phyloP scores from a whole-genome alignment of 768 basidiomycete genomes.

The Holtermannia corniformis region DNA sequence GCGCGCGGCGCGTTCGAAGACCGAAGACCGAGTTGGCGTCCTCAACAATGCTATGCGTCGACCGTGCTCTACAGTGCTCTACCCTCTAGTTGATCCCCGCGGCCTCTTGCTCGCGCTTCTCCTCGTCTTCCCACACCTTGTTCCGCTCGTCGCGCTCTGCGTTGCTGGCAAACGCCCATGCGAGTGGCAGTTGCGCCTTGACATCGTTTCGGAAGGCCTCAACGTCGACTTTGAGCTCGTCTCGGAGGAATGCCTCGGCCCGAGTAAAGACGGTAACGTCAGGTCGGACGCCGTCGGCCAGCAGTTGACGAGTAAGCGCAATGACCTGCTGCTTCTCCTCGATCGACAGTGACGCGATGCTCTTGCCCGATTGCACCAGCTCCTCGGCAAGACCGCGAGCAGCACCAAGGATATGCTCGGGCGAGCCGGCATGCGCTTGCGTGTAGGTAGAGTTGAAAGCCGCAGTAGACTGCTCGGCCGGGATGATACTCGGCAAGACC shows the following conservation, averaged over 20 bases:
- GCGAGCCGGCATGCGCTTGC: slow-evolving; percentile 51
- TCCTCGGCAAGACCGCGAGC: slow-evolving; percentile 48
- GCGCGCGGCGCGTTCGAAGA: no score
- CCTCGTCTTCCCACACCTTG: neutral
- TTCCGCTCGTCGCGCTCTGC: slow-evolving; percentile 9
- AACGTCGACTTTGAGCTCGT: slow-evolving; percentile 1
- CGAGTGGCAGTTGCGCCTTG: slow-evolving; percentile 11
- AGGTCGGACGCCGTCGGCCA: slow-evolving; percentile 9
- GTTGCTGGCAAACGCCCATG: slow-evolving; percentile 12
- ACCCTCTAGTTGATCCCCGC: neutral
- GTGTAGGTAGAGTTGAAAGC: slow-evolving; percentile 67
- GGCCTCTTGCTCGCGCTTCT: neutral
- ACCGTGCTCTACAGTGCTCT: neutral
- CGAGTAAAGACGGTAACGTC: slow-evolving; percentile 6
- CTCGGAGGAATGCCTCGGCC: slow-evolving; percentile 10
- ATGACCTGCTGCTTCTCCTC: neutral
- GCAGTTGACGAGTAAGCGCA: slow-evolving; percentile 1
- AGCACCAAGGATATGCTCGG: slow-evolving; percentile 53
- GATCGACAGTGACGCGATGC: slow-evolving; percentile 2
- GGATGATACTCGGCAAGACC: slow-evolving; percentile 49
- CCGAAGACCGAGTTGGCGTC: no score
- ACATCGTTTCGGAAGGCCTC: slow-evolving; percentile 10
- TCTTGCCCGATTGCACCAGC: neutral
- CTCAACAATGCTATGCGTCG: no score
- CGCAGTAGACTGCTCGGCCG: slow-evolving; percentile 53